A percentile compares a stretch with the other conserved stretches of the same genome.
These are phyloP conservation scores for Isoetes engelmannii DNA, from an alignment of 83 land plant species.

Conservation along the genomic window DNA sequence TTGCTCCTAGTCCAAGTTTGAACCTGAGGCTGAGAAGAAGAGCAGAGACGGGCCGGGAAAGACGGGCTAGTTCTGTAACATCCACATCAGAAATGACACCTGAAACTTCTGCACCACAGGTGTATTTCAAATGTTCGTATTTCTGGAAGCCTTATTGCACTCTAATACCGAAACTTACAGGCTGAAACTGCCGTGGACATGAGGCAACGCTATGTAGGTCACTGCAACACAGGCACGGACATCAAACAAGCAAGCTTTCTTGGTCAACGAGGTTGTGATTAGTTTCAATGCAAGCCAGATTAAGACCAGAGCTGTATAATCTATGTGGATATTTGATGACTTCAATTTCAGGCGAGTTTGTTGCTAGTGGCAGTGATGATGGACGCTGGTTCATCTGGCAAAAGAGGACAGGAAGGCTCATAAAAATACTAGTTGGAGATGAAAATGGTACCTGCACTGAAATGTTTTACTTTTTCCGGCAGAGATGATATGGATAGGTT, in stretches of 20 bases:
- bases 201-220: constrained; percentile 94
- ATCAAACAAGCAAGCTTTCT: constrained; percentile 99
- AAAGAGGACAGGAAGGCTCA: constrained; percentile 81
- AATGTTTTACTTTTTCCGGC: constrained; percentile 6
- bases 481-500: constrained; percentile 9
- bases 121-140: too few species aligned
- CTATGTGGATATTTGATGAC: neutral
- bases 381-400: constrained; percentile 99
- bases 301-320: neutral
- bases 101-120: neutral
- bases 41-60: constrained; percentile 37
- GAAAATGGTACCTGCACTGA: constrained; percentile 54
- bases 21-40: constrained; percentile 65
- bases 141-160: too few species aligned
- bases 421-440: constrained; percentile 89
- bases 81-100: constrained; percentile 23
- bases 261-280: constrained; percentile 65
- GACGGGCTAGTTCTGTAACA: constrained; percentile 17
- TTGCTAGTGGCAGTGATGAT: constrained; percentile 99
- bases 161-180: constrained; percentile 27
- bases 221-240: constrained; percentile 97
- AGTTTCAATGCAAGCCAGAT: neutral
- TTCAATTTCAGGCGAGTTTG: constrained; percentile 57
- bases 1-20: constrained; percentile 60
- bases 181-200: constrained; percentile 79